phyloP scores from a whole-genome alignment of 371 early-diverging fungal species.

The Vairimorpha apis region DNA sequence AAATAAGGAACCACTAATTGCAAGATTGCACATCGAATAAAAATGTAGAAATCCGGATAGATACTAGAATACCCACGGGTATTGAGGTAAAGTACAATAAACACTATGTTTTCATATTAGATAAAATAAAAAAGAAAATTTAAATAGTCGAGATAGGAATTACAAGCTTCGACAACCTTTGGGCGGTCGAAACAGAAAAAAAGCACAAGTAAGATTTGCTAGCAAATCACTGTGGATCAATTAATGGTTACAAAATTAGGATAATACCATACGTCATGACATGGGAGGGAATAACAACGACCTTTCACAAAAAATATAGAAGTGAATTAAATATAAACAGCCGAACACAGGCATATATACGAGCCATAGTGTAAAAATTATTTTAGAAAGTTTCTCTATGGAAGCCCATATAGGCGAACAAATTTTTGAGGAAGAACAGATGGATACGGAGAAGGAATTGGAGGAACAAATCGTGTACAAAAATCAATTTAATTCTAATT shows the following conservation, averaged over 20 bases:
- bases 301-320: background rate
- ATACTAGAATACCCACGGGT: background rate
- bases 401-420: too few relatives aligned
- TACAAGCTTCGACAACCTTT: background rate
- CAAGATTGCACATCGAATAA: background rate
- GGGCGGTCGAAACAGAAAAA: background rate
- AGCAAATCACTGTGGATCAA: background rate
- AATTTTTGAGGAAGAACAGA: too few relatives aligned
- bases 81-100: constrained; percentile 3
- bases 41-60: background rate
- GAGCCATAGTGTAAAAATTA: too few relatives aligned
- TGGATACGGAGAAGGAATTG: too few relatives aligned
- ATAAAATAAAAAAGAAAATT: background rate
- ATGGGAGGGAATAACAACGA: background rate
- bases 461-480: too few relatives aligned
- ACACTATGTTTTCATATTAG: background rate
- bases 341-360: too few relatives aligned
- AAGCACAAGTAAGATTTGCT: background rate
- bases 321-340: too few relatives aligned
- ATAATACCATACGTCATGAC: constrained; percentile 8
- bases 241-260: background rate
- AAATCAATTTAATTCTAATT: too few relatives aligned
- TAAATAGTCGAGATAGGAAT: background rate
- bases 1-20: background rate
- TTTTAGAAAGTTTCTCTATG: too few relatives aligned